Base-by-base conservation (phyloP, 164 flowering plant species). In the Liquidambar formosana region DNA sequence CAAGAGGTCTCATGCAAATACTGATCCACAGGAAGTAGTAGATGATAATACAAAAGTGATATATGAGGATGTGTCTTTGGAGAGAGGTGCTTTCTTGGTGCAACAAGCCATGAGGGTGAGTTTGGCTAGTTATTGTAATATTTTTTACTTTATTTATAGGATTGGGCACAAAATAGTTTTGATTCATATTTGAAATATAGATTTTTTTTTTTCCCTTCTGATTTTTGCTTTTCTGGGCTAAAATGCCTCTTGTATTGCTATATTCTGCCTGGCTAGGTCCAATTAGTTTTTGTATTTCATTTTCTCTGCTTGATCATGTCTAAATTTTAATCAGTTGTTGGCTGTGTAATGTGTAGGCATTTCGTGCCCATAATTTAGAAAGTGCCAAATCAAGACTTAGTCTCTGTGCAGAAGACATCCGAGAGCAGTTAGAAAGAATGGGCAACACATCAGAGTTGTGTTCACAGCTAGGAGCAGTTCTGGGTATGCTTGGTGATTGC, bases 401-500 rank as follows among this genome's bases (percentile, higher is more conserved):
- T 73, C 52, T 95, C 1, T 95, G 99, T 82, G 87, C 86, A 8
- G 90, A 88, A 46, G 99, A 95, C 70, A 86, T 95, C 61, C 73
- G 94, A 56, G 95, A 81, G 70, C 95, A 95, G 74, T 33, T 95
- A 71, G 85, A 85, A 68, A 82, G 67, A 68, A 49, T 72, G 71
- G 96, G 97, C 43, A 75, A 79, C 68, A 85, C 90, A 66, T 72
- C 90, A 52, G 98, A 95, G 79, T 75, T 95, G 72, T 91, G 97
- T 76, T 91, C 99, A 43, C 99, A 95, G 83, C 86, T 95, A 54
- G 99, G 99, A 49, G 99, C 98, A 16, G 95, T 95, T 61, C 85
- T 95, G 33, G 99, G 99, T 18, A 90, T 90, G 96, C 97, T 95
- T 74, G 99, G 99, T 61, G 99, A 95, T 73, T 95, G 99, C 87